Evolutionary conservation across 495 filamentous ascomycete genomes (phyloP).

Genomic region (Xylaria longipes): DNA sequence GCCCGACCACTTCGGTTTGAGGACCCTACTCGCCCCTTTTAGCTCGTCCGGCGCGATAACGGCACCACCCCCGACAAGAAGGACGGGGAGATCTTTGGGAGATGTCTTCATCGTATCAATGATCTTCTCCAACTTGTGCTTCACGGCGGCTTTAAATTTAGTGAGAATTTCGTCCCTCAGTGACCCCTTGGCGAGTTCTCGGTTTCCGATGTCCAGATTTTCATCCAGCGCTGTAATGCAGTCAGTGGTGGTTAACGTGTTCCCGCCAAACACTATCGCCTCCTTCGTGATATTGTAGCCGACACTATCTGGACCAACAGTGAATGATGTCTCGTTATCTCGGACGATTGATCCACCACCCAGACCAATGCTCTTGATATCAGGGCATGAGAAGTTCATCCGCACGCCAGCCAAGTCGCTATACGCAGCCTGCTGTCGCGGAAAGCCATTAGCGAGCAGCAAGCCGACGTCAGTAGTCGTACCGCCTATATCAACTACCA

Average conservation of each 20-base stretch:
- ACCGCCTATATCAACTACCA: constrained; percentile 60
- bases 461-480: constrained; percentile 63
- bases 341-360: constrained; percentile 61
- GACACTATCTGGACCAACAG: constrained; percentile 62
- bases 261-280: constrained; percentile 59
- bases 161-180: constrained; percentile 36
- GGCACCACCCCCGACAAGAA: constrained; percentile 56
- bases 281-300: constrained; percentile 58
- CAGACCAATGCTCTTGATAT: constrained; percentile 59
- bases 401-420: constrained; percentile 58
- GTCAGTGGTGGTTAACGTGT: constrained; percentile 58
- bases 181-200: constrained; percentile 34
- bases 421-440: constrained; percentile 60
- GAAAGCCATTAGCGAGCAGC: constrained; percentile 59
- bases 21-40: constrained; percentile 44
- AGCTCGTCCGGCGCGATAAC: constrained; percentile 45
- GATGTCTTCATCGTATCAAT: constrained; percentile 60
- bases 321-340: constrained; percentile 42
- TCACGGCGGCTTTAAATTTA: constrained; percentile 44
- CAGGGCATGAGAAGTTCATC: constrained; percentile 61
- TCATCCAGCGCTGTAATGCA: constrained; percentile 50
- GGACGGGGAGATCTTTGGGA: constrained; percentile 51
- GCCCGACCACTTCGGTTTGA: constrained; percentile 48
- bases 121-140: constrained; percentile 51
- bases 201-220: constrained; percentile 47